These are phyloP conservation scores for Apiotrichum laibachii DNA, from an alignment of 1,284 basidiomycete species.

Conservation along the genomic window DNA sequence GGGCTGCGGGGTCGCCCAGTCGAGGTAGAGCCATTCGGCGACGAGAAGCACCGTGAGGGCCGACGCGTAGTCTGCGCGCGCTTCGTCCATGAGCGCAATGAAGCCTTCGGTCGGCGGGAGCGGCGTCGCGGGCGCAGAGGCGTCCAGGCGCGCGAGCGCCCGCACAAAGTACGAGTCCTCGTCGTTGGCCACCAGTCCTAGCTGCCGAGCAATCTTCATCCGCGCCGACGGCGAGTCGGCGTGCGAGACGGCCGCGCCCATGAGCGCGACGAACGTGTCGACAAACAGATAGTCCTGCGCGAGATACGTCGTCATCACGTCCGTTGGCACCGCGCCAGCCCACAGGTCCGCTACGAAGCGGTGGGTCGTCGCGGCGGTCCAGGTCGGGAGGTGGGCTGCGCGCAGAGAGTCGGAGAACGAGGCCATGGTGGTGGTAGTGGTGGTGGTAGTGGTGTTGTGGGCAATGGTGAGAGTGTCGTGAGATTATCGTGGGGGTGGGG, in stretches of 20 bases:
- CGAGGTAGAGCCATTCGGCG: constrained; percentile 26
- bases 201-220: constrained; percentile 14
- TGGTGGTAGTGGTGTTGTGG: too few relatives aligned
- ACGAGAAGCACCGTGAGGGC: constrained; percentile 20
- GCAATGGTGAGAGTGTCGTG: too few relatives aligned
- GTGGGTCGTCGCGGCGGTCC: constrained; percentile 7
- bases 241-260: constrained; percentile 17
- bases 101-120: constrained; percentile 6
- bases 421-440: too few relatives aligned
- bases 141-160: constrained; percentile 12
- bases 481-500: too few relatives aligned
- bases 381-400: neutral
- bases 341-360: constrained; percentile 18
- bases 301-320: constrained; percentile 12
- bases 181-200: constrained; percentile 18
- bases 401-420: too few relatives aligned
- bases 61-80: constrained; percentile 9
- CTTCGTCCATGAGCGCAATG: constrained; percentile 13
- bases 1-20: constrained; percentile 15
- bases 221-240: constrained; percentile 14
- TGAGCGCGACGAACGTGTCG: constrained; percentile 22
- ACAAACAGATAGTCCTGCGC: constrained; percentile 19
- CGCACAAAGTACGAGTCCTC: constrained; percentile 23
- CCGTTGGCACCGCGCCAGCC: constrained; percentile 12
- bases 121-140: neutral